Percentiles rank a stretch among this genome's conserved stretches.
These are phyloP conservation scores for Moricandia arvensis DNA, from an alignment of 345 rosid species.

Conservation along the genomic window DNA sequence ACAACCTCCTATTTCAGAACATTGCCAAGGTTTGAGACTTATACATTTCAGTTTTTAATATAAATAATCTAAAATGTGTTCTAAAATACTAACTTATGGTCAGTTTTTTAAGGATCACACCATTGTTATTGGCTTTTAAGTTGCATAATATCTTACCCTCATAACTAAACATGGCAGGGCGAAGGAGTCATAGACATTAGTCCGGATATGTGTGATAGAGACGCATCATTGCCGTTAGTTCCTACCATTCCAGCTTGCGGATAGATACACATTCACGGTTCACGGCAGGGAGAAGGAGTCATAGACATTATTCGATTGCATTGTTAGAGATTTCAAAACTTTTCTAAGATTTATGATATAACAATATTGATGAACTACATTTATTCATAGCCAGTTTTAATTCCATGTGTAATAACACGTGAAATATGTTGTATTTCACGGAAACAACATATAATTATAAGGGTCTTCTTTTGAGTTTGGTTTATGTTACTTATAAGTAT, in stretches of 20 bases:
- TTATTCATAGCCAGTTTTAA: neutral
- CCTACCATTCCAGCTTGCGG: constrained; percentile 29
- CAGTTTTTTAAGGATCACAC: neutral
- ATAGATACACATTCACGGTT: neutral
- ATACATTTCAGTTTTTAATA: neutral
- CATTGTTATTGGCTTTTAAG: neutral
- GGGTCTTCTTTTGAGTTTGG: too few species aligned
- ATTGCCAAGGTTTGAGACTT: constrained; percentile 57
- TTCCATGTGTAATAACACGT: neutral
- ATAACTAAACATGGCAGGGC: constrained; percentile 18
- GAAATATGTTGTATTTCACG: neutral
- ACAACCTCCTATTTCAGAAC: constrained; percentile 65
- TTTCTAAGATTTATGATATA: neutral
- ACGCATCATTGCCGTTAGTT: constrained; percentile 32
- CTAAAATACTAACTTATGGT: neutral
- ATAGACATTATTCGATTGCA: neutral
- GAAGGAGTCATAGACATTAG: constrained; percentile 34
- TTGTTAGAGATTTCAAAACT: neutral
- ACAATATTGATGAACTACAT: neutral
- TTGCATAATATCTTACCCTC: neutral
- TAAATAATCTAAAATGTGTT: neutral
- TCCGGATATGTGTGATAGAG: constrained; percentile 33
- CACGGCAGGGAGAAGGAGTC: too few species aligned
- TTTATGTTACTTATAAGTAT: neutral
- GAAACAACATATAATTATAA: neutral